phyloP scores from a whole-genome alignment of 768 basidiomycete genomes.

The Rhodotorula babjevae region DNA sequence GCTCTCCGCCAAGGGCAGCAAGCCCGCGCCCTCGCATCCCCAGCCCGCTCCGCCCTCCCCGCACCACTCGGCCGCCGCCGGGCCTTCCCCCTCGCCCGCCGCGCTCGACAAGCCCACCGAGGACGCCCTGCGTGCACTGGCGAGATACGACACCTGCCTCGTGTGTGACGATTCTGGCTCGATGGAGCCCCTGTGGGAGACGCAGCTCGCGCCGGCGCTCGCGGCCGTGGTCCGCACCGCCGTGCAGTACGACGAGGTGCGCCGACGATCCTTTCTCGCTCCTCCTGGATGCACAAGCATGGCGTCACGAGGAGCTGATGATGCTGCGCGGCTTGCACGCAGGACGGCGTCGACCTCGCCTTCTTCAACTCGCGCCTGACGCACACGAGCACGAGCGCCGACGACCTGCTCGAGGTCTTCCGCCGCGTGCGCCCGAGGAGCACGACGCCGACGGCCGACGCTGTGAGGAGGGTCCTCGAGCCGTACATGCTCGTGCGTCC shows the following conservation, averaged over 20 bases:
- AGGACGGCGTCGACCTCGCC: conserved; percentile 25
- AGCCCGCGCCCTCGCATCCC: neutral
- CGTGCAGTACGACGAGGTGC: neutral
- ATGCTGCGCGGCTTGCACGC: too few species aligned
- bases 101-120: neutral
- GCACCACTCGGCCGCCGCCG: neutral
- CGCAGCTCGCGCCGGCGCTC: neutral
- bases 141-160: neutral
- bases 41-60: neutral
- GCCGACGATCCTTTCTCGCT: too few species aligned
- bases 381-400: conserved; percentile 1
- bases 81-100: neutral
- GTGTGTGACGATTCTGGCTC: neutral
- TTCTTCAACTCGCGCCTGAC: conserved; percentile 35
- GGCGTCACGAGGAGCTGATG: too few species aligned
- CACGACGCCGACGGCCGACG: conserved; percentile 32
- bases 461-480: conserved; percentile 34
- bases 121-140: neutral
- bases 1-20: neutral
- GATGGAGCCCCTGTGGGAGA: neutral
- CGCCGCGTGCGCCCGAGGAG: conserved; percentile 30
- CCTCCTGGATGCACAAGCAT: too few species aligned
- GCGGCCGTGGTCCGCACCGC: neutral
- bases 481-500: conserved; percentile 28
- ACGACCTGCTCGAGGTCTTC: conserved; percentile 35